A percentile compares a stretch with the other conserved stretches of the same genome.
Evolutionary conservation across 2,329 filamentous ascomycete species (phyloP).

Genomic region (Pezicula neosporulosa): DNA sequence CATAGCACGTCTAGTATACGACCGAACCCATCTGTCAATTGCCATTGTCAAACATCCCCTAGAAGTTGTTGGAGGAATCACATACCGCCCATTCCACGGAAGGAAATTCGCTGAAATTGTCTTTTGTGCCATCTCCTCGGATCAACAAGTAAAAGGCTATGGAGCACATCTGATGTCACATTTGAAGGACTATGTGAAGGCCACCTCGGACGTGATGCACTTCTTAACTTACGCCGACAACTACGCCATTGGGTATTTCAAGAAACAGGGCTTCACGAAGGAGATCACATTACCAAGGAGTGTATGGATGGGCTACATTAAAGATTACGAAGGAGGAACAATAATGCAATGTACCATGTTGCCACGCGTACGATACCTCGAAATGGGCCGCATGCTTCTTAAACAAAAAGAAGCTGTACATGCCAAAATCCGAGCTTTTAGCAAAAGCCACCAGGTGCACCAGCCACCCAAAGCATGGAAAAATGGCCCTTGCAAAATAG

Average conservation of each 20-base stretch:
- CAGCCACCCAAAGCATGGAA: constrained; percentile 83
- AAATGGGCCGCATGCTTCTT: constrained; percentile 86
- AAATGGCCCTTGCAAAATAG: constrained; percentile 69
- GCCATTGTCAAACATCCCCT: constrained; percentile 96
- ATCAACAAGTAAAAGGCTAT: constrained; percentile 98
- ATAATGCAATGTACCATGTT: constrained; percentile 99
- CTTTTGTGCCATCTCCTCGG: constrained; percentile 95
- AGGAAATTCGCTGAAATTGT: constrained; percentile 97
- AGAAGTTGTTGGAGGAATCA: constrained; percentile 95
- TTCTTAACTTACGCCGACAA: constrained; percentile 99
- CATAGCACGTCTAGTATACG: constrained; percentile 94
- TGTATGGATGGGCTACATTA: constrained; percentile 99
- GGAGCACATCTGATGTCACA: constrained; percentile 98
- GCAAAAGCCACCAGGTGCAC: constrained; percentile 84
- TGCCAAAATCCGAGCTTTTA: constrained; percentile 91
- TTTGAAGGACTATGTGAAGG: constrained; percentile 96
- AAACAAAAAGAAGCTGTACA: constrained; percentile 97
- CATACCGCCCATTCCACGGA: constrained; percentile 89
- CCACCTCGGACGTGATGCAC: constrained; percentile 95
- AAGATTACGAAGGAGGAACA: constrained; percentile 97
- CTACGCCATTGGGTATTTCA: constrained; percentile 98
- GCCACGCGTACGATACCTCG: constrained; percentile 89
- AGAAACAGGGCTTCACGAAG: constrained; percentile 98
- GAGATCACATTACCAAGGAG: constrained; percentile 89
- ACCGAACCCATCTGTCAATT: constrained; percentile 92